phyloP scores from a whole-genome alignment of 2,329 filamentous ascomycete species.

The Sclerotinia glacialis region DNA sequence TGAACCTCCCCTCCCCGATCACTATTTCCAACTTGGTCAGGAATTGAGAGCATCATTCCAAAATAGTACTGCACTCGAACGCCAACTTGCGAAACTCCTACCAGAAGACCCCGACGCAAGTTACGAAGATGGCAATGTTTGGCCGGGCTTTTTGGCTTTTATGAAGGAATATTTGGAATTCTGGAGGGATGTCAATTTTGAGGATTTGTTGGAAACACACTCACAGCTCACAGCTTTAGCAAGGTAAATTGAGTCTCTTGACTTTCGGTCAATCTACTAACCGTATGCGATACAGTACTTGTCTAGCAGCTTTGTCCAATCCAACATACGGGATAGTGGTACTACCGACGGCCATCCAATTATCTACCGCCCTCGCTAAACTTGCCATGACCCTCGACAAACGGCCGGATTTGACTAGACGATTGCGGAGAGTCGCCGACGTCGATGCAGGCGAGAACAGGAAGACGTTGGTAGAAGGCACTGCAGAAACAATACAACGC shows the following conservation, averaged over 20 bases:
- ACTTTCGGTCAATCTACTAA: conserved; percentile 19
- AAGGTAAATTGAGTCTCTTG: conserved; percentile 54
- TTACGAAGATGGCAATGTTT: conserved; percentile 63
- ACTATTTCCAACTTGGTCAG: conserved; percentile 64
- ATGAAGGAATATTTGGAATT: conserved; percentile 79
- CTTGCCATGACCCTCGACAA: conserved; percentile 83
- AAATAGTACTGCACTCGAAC: conserved; percentile 54
- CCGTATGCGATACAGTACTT: conserved; percentile 56
- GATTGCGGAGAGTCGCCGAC: conserved; percentile 51
- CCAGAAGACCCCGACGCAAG: conserved; percentile 62
- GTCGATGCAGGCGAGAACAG: conserved; percentile 63
- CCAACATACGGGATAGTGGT: conserved; percentile 77
- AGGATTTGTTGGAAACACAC: conserved; percentile 73
- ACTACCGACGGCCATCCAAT: conserved; percentile 76
- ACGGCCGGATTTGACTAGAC: conserved; percentile 70
- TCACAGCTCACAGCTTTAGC: conserved; percentile 69
- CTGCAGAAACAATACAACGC: conserved; percentile 84
- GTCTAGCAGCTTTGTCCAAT: conserved; percentile 77
- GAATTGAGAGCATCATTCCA: conserved; percentile 62
- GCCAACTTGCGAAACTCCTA: conserved; percentile 60
- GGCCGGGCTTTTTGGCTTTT: conserved; percentile 76
- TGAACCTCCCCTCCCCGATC: conserved; percentile 65
- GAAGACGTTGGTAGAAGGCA: conserved; percentile 78
- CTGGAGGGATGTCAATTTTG: conserved; percentile 74
- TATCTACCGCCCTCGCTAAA: conserved; percentile 75